Percentiles rank a stretch among this genome's conserved stretches.
Evolutionary conservation across 495 filamentous ascomycete species (phyloP).

Genomic region (Penicillium diatomitis): DNA sequence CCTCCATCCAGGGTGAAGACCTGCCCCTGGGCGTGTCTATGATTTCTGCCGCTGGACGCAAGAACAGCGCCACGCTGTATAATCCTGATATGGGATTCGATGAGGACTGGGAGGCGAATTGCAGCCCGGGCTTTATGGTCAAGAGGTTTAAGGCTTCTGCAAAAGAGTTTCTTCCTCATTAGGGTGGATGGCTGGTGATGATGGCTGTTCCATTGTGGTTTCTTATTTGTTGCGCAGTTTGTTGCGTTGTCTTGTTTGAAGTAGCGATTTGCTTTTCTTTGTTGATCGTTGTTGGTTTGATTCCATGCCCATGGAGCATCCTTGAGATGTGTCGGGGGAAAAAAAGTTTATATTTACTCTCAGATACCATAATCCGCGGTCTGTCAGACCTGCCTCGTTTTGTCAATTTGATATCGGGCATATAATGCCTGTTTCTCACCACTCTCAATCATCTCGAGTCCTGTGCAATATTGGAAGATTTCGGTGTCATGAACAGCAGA

Average conservation of each 20-base stretch:
- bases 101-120: constrained; percentile 16
- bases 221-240: not conserved
- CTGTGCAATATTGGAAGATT: too few species aligned
- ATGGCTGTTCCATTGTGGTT: not conserved
- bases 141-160: constrained; percentile 10
- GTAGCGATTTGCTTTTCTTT: not conserved
- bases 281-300: too few species aligned
- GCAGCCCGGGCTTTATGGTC: constrained; percentile 13
- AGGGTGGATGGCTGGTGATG: not conserved
- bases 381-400: too few species aligned
- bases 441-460: too few species aligned
- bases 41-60: not conserved
- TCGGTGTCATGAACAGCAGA: too few species aligned
- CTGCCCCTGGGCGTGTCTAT: constrained; percentile 6
- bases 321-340: too few species aligned
- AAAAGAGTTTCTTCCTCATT: constrained; percentile 4
- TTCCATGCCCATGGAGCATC: too few species aligned
- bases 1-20: constrained; percentile 1
- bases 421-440: too few species aligned
- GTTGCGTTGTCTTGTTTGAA: not conserved
- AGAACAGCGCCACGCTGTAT: constrained; percentile 4
- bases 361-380: too few species aligned
- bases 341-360: too few species aligned
- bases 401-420: too few species aligned
- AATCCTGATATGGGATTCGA: constrained; percentile 12